phyloP scores from a whole-genome alignment of 2,329 filamentous ascomycete genomes.

The Penicillium italicum region DNA sequence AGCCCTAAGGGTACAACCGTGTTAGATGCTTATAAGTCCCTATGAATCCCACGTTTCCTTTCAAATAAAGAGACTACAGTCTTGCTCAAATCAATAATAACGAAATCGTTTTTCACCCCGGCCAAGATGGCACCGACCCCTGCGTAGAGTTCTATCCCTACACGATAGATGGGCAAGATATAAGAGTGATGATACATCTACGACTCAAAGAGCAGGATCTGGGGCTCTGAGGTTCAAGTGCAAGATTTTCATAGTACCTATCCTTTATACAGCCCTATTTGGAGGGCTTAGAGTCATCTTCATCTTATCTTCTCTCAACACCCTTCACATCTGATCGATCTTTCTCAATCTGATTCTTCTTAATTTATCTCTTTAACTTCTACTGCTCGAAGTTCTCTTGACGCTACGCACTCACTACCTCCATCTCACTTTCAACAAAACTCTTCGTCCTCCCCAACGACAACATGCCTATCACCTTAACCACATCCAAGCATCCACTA shows the following conservation, averaged over 20 bases:
- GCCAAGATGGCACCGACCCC: conserved; percentile 30
- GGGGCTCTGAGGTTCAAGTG: background rate
- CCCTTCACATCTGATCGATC: background rate
- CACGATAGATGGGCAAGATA: background rate
- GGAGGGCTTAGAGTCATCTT: background rate
- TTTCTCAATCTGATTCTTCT: background rate
- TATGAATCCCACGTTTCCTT: background rate
- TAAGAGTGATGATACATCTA: background rate
- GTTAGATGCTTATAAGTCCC: background rate
- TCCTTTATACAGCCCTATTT: background rate
- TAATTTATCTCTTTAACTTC: background rate
- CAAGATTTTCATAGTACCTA: background rate
- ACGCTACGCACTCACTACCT: too few species aligned
- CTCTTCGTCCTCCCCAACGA: background rate
- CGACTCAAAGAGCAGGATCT: background rate
- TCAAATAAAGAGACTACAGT: background rate
- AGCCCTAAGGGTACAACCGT: background rate
- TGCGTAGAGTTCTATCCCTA: conserved; percentile 38
- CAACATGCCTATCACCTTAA: background rate
- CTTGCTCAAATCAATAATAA: conserved; percentile 11
- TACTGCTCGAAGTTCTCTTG: background rate
- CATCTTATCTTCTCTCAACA: background rate
- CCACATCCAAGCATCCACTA: background rate
- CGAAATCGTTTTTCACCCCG: conserved; percentile 33
- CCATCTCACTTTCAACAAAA: background rate